These are phyloP conservation scores for Aspergillus campestris DNA, from an alignment of 495 filamentous ascomycete species.

Conservation along the genomic window DNA sequence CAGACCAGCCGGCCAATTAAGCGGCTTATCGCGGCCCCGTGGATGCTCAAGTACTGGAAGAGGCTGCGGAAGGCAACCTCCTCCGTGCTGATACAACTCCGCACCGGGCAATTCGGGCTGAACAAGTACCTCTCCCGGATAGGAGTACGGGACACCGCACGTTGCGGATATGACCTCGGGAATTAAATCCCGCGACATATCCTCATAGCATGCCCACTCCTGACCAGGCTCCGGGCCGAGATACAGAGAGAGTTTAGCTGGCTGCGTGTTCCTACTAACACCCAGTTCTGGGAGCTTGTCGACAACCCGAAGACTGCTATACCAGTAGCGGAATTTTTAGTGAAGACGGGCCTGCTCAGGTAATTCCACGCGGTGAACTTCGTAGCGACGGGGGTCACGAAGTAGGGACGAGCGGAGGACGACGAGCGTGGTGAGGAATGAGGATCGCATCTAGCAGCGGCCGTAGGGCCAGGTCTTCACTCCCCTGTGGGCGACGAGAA, in stretches of 20 bases:
- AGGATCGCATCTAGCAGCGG: too few relatives aligned
- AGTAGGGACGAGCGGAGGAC: too few relatives aligned
- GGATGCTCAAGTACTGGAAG: neutral
- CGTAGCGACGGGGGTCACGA: too few relatives aligned
- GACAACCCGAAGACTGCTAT: constrained; percentile 14
- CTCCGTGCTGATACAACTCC: constrained; percentile 22
- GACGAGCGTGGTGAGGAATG: too few relatives aligned
- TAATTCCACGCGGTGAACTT: constrained; percentile 17
- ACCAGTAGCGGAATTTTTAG: constrained; percentile 22
- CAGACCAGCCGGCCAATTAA: constrained; percentile 1
- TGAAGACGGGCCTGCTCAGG: constrained; percentile 16
- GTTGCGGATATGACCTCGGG: constrained; percentile 17
- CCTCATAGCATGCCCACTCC: constrained; percentile 17
- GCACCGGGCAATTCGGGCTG: constrained; percentile 23
- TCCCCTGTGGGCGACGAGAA: too few relatives aligned
- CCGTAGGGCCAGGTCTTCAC: too few relatives aligned
- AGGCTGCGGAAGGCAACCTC: constrained; percentile 13
- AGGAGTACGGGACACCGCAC: constrained; percentile 16
- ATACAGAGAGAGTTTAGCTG: constrained; percentile 12
- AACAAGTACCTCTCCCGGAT: constrained; percentile 23
- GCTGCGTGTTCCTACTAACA: constrained; percentile 18
- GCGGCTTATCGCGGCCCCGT: neutral
- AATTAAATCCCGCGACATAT: constrained; percentile 21
- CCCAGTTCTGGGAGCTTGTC: constrained; percentile 18
- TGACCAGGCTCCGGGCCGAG: neutral